Base-by-base conservation (phyloP, 228 moss, liverwort and hornwort species). In the Sphagnum fallax region DNA sequence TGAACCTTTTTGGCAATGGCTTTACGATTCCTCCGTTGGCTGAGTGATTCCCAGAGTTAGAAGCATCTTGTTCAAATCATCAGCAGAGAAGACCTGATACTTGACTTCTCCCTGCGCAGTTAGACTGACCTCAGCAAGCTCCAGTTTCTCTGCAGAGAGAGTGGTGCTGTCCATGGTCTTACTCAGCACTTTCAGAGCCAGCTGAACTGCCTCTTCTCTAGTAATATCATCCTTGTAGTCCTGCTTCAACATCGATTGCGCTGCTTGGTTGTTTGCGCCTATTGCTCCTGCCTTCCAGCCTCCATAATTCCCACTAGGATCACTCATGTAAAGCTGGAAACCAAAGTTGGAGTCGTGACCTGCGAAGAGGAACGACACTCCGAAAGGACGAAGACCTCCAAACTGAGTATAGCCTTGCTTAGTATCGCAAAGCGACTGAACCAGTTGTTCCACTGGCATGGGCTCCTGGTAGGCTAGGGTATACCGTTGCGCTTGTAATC, bases 141-240 rank as follows among this genome's bases (percentile, higher is more conserved):
- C 92, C 66, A 92, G 78, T 77, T 92, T 92, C 75, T 89, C 92
- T 32, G 92, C 84, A 52, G 92, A 87, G 49, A 92, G 69, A 57
- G 89, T 89, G 50, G 92, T 92, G 65, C 87, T 89, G 71, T 92
- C 92, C 92, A 92, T 89, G 63, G 92, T 92, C 83, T 92, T 89
- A 73, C 92, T 92, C 51, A 92, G 75, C 49, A 92, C 89, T 73
- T 92, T 89, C 69, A 92, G 69, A 53, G 92, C 92, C 71, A 92
- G 67, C 75, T 89, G 87, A 48, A 92, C 89, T 47, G 92, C 92
- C 68, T 89, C 85, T 75, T 92, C 92, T 74, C 92, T 84, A 49
- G 80, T 87, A 67, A 92, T 89, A 52, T 89, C 87, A 66, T 92
- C 92, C 78, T 87, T 87, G 66, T 85, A 89, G 75, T 92, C 92